Evolutionary conservation across 2,329 filamentous ascomycete species (phyloP).

Genomic region (Lizonia empirigonia): DNA sequence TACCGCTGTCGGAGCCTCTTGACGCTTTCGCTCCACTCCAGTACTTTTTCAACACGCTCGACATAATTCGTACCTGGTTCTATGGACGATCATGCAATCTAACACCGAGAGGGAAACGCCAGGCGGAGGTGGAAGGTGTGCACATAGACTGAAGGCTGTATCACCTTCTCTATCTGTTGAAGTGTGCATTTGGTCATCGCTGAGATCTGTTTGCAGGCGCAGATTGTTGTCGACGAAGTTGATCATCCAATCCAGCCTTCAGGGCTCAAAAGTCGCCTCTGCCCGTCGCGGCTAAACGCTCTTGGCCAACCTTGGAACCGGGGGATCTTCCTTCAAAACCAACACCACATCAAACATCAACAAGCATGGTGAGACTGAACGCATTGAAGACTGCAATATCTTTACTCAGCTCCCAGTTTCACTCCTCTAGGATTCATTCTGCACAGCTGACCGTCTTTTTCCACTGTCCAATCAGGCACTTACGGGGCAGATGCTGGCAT

Average conservation of each 20-base stretch:
- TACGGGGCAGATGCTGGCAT: neutral
- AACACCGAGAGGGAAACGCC: slow-evolving; percentile 19
- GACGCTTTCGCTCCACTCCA: too few species aligned
- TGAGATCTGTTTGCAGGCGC: slow-evolving; percentile 7
- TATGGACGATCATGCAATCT: too few species aligned
- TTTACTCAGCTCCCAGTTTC: slow-evolving; percentile 3
- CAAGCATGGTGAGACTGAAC: slow-evolving; percentile 10
- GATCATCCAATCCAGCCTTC: too few species aligned
- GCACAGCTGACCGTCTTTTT: neutral
- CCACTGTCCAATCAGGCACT: neutral
- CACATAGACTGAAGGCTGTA: slow-evolving; percentile 14
- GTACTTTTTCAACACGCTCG: too few species aligned
- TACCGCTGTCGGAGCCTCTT: too few species aligned
- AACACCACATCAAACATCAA: slow-evolving; percentile 6
- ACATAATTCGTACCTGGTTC: too few species aligned
- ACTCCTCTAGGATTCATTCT: neutral
- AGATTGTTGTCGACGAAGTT: slow-evolving; percentile 11
- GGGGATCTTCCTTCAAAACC: slow-evolving; percentile 3
- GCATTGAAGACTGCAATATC: slow-evolving; percentile 3
- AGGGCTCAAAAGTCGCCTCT: neutral
- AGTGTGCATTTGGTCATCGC: neutral
- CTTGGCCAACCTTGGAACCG: neutral
- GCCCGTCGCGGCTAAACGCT: slow-evolving; percentile 3
- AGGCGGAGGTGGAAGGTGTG: slow-evolving; percentile 12
- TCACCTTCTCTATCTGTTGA: slow-evolving; percentile 6